Evolutionary conservation across 768 basidiomycete genomes (phyloP), one percentile per base, ranked within the genome.

Genomic region (Suillus tomentosus): DNA sequence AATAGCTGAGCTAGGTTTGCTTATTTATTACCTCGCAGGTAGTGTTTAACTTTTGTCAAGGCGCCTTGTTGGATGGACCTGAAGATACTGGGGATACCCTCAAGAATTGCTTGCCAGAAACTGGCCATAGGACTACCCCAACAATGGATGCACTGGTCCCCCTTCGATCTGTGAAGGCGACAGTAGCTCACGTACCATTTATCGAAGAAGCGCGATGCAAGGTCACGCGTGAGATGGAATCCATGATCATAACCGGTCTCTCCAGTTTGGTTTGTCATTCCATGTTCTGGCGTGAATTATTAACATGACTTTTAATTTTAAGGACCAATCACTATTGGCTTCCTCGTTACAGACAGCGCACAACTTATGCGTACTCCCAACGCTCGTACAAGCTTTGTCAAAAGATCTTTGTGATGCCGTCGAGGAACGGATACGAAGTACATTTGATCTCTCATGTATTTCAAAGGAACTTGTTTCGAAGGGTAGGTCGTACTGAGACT

Each of bases 311-410:
- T 34, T 36, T 54, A 14, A 22, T 22, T 19, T 62, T 45, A 67
- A 97, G 95, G 92, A 99, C 71, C 95, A 94, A 77, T 87, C 94
- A 2, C 77, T 96, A 19, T 83, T 99, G 1, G 94, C 96, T 0
- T 95, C 94, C 1, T 94, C 96, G 0, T 82, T 99, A 14, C 97
- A 99, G 80, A 98, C 95, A 1, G 95, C 96, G 5, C 92, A 94
- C 76, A 99, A 98, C 73, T 85, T 99, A 15, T 84, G 90, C 36
- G 85, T 92, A 17, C 81, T 99, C 13, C 92, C 96, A 0, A 84
- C 87, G 31, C 84, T 98, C 7, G 92, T 98, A 5, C 86, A 90
- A 63, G 85, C 85, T 60, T 84, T 99, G 2, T 79, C 97, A 19
- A 77, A 78, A 6, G 94, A 96, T 73, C 79, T 98, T 9, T 92